Base-by-base conservation (phyloP, 1,284 basidiomycete genomes). In the Malassezia sympodialis region DNA sequence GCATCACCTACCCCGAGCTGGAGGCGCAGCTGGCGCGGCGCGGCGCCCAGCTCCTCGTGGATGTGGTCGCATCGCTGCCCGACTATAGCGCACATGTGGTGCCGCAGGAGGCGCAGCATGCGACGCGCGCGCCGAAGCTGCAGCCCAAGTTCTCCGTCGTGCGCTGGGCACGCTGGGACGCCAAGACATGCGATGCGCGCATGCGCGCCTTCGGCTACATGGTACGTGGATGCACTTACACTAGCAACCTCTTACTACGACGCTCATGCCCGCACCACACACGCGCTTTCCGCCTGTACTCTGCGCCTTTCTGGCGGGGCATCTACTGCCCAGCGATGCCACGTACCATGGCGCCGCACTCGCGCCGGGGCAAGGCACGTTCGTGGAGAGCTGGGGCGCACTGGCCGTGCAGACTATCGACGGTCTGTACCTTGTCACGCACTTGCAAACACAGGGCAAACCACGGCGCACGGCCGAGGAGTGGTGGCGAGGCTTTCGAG, bases 21-120 rank as follows among this genome's bases (percentile, higher is more conserved):
- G 34, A 10, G 19, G 6, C 30, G 7, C 12, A 60, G 8, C 43
- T 69, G 17, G 53, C 51, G 14, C 60, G 56, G 41, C 40, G 26
- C 30, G 89, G 88, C 0, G 88, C 86, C 0, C 73, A 79, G 28
- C 72, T 89, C 1, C 79, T 96, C 17, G 83, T 90, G 0, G 76
- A 81, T 0, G 82, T 86, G 4, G 75, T 94, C 4, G 78, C 83
- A 28, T 76, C 82, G 46, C 83, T 90, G 75, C 72, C 81, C 8
- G 58, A 64, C 0, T 30, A 31, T 7, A 60, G 84, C 82, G 79
- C 79, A 19, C 66, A 64, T 4, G 76, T 57, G 21, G 50, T 48
- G 49, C n/a, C 48, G 1, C 66, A 73, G 39, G 56, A 62, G 31
- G 44, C 53, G 17, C 23, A 37, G 10, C 8, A 50, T 2, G 53